These are phyloP conservation scores for Calocera cornea DNA, from an alignment of 768 basidiomycete species.

Conservation along the genomic window DNA sequence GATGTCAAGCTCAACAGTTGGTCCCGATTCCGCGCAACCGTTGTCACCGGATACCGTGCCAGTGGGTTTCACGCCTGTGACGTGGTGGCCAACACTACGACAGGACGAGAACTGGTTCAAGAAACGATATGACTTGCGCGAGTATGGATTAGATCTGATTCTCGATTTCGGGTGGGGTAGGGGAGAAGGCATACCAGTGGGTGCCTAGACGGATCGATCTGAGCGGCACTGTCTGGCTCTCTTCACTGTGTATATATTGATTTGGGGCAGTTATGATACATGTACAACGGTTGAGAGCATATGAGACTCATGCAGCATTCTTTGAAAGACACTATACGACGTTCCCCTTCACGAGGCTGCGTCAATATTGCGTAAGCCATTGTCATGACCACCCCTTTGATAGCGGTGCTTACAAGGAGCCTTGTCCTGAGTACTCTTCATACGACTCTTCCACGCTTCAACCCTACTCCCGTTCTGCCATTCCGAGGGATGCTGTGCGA, in stretches of 20 bases:
- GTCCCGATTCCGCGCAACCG: no score
- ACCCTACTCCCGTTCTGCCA: background rate
- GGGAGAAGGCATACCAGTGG: background rate
- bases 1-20: background rate
- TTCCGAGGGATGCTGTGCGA: background rate
- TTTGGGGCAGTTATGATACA: background rate
- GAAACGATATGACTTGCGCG: conserved; percentile 55
- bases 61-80: no score
- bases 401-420: background rate
- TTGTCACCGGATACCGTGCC: no score
- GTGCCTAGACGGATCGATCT: background rate
- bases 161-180: conserved; percentile 44
- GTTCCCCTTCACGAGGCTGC: background rate
- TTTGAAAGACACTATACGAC: background rate
- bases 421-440: background rate
- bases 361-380: background rate
- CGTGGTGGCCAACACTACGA: no score
- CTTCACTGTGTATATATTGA: background rate
- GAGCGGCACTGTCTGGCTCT: background rate
- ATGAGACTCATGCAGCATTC: background rate
- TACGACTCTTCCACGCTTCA: background rate
- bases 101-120: conserved; percentile 18
- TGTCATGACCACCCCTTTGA: no score
- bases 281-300: background rate
- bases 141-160: conserved; percentile 56